Evolutionary conservation across 257 asterid species (phyloP), one percentile per base, ranked within the genome.

Genomic region (Ilex aquifolium): DNA sequence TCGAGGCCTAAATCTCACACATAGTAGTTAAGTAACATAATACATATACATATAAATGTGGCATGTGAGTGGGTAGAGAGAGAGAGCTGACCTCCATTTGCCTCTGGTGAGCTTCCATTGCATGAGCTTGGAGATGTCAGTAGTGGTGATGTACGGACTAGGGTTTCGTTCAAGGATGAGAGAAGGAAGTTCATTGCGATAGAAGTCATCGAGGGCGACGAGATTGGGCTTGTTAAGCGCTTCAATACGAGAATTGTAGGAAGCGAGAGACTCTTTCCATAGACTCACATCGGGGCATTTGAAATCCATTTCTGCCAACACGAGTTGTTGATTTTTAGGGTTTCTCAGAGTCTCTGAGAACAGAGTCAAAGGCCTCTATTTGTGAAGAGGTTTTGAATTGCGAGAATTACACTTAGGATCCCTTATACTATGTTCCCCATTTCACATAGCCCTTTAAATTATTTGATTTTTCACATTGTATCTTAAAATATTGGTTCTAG

Each of bases 71-170:
- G 10, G 0, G 14, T 49, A 11, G 13, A 11, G 54, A 11, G 14
- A 49, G 54, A 49, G 54, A 5, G 30, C 10, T 2, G 30, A 53
- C 57, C 96, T 79, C 88, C 91, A 88, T 76, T 91, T 91, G 2
- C 96, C 96, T 51, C 98, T 82, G 39, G 82, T 65, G 66, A 91
- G 95, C 78, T 91, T 91, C 98, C 98, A 91, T 65, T 88, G 84
- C 90, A 88, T 82, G 62, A 91, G 85, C 56, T 83, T 64, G 32
- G 88, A 68, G 73, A 91, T 94, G 65, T 91, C 98, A 0, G 69
- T 53, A 31, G 80, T 73, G 27, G 90, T 84, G 60, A 91, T 77
- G 76, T 86, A 82, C 32, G 95, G 90, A 29, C 55, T 69, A 62
- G 95, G 98, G 83, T 72, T 77, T 39, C 96, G 84, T 31, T 67